Evolutionary conservation across 805 yeast species (phyloP), one percentile per base, ranked within the genome.

Genomic region (Candida ipomoeae): DNA sequence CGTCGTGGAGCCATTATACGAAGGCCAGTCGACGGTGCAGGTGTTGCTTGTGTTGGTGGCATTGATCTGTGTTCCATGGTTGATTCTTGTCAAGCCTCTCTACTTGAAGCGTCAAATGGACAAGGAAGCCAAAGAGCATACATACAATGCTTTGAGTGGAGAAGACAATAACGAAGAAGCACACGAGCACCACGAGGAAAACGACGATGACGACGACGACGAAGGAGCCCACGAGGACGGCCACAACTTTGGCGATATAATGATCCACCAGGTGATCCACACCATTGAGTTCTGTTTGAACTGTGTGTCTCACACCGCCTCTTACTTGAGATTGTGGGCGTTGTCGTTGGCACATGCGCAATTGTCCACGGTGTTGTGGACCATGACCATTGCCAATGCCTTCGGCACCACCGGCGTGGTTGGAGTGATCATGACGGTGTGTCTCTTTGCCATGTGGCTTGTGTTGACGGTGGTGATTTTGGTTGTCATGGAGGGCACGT

Each of bases 271-370:
- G 71, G 96, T 92, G 21, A 92, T 92, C 60, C 97, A 94, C 69
- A 94, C 99, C 10, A 92, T 92, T 65, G 99, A 92, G 75, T 92
- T 94, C 72, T 92, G 99, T 65, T 78, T 92, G 64, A 94, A 94
- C 70, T 88, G 97, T 75, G 96, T 92, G 32, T 89, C 97, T n/a
- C 99, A 92, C 68, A 92, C 99, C 2, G 99, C 99, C 0, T 92
- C 98, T 0, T 92, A 92, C 64, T 77, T 92, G 59, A 87, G 99
- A 70, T 75, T 92, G 58, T 92, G 99, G 99, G 99, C 99, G 3
- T 75, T 92, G 59, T 92, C 98, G 1, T 80, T 92, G 55, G 99
- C 99, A 0, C 99, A 92, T 71, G 95, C 96, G 13, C 98, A 92
- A 74, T 78, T 92, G 61, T 91, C 97, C 0, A 75, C 87, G n/a